Evolutionary conservation across 2,329 filamentous ascomycete genomes (phyloP).

Genomic region (Sphaerulina musiva): DNA sequence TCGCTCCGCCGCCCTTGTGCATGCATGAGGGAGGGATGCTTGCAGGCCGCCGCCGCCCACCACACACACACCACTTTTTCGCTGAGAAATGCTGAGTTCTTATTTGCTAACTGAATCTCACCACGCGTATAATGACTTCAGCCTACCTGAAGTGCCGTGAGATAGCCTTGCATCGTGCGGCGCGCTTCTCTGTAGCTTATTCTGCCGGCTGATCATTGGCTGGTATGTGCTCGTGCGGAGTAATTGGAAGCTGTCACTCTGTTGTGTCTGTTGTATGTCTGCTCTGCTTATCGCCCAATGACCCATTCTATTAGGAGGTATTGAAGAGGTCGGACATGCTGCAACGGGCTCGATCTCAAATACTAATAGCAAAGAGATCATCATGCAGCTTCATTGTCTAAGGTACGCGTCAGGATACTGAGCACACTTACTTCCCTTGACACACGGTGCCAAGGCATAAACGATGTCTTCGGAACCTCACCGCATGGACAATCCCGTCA

Average conservation of each 20-base stretch:
- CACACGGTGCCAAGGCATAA: background rate
- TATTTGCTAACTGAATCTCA: slow-evolving; percentile 18
- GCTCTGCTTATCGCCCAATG: slow-evolving; percentile 21
- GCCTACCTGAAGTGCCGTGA: slow-evolving; percentile 17
- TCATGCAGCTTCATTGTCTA: background rate
- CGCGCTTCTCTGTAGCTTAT: slow-evolving; percentile 13
- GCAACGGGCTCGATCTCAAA: background rate
- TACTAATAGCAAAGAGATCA: background rate
- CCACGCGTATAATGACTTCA: slow-evolving; percentile 15
- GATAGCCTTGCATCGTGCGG: slow-evolving; percentile 20
- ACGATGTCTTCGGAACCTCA: slow-evolving; percentile 1
- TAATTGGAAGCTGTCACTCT: slow-evolving; percentile 23
- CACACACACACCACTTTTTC: background rate
- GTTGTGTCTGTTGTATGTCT: background rate
- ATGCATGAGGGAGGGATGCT: background rate
- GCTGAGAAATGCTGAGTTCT: slow-evolving; percentile 9
- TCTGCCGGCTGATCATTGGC: slow-evolving; percentile 12
- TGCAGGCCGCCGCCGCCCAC: background rate
- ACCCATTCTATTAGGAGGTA: background rate
- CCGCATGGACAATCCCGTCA: background rate
- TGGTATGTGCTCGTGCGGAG: slow-evolving; percentile 12
- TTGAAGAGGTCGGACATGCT: slow-evolving; percentile 14
- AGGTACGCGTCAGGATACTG: too few relatives aligned
- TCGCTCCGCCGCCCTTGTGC: background rate
- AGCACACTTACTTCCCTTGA: background rate